phyloP scores from a whole-genome alignment of 140 eudicot genomes.

The Oenanthe javanica region DNA sequence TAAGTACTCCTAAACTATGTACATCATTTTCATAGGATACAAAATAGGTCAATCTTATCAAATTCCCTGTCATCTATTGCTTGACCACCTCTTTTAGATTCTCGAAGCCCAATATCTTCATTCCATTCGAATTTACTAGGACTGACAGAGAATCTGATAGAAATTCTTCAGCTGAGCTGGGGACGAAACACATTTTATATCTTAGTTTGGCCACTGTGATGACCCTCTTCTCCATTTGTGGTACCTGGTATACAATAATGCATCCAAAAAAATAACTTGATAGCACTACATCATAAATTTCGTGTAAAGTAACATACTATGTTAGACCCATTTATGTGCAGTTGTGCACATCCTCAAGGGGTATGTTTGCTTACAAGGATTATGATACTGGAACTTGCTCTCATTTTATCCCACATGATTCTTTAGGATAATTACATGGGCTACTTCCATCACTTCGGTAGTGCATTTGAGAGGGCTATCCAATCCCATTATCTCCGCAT shows the following conservation, averaged over 20 bases:
- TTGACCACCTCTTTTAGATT: slow-evolving; percentile 73
- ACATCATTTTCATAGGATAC: background rate
- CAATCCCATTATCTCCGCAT: too few species aligned
- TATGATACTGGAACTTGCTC: background rate
- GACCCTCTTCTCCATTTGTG: slow-evolving; percentile 78
- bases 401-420: background rate
- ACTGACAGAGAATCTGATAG: slow-evolving; percentile 8
- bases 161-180: slow-evolving; percentile 35
- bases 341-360: too few species aligned
- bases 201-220: slow-evolving; percentile 69
- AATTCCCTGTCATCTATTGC: background rate
- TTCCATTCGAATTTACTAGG: slow-evolving; percentile 22
- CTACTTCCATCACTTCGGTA: too few species aligned
- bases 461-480: too few species aligned
- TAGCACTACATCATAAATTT: background rate
- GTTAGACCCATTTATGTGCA: background rate
- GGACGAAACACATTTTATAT: slow-evolving; percentile 60
- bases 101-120: slow-evolving; percentile 60
- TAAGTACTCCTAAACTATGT: too few species aligned
- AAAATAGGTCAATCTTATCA: background rate
- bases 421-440: background rate
- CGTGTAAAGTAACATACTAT: background rate
- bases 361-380: background rate
- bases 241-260: slow-evolving; percentile 48
- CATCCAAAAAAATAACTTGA: background rate